Base-by-base conservation (phyloP, 805 yeast genomes). In the Candida vartiovaarae region DNA sequence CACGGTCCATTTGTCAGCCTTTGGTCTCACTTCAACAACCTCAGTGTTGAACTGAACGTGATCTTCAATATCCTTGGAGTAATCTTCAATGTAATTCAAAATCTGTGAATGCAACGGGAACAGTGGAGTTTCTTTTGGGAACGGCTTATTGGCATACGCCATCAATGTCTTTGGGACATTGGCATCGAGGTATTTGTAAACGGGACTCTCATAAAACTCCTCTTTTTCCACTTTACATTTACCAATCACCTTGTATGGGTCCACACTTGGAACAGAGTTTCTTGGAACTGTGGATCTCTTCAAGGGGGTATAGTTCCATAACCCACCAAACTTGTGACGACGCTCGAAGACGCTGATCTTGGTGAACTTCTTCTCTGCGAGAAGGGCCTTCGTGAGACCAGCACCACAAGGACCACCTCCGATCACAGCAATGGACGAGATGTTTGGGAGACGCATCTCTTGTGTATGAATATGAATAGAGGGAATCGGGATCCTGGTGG, bases 321-420 rank as follows among this genome's bases (percentile, higher is more conserved):
- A 65, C 0, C 96, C 96, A 10, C 95, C 95, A n/a, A 74, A 57
- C n/a, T 62, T 59, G 6, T 64, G 51, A 48, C 84, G 70, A 38
- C 74, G 67, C 50, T 85, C 95, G 55, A 71, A 84, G 5, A 83
- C 67, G 26, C 73, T 75, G 39, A 85, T 68, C 37, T 60, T 55
- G 31, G 68, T 63, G 49, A 74, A 73, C 30, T 32, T 25, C 1
- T 61, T 54, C 51, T 81, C 89, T 8, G 67, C 72, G 6, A 74
- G 50, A 8, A 86, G 65, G 0, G 89, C 86, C 45, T 80, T 76
- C 0, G 85, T 78, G 3, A 75, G 65, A 0, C 81, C 86, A 23
- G 82, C 63, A 0, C 91, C 95, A 36, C 77, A 71, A 0, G 93
- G 90, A 0, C 95, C 95, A 3, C 78, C 89, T 2, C 95, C 95